Evolutionary conservation across 1,139 yeast species (phyloP).

Genomic region (Yamadazyma triangularis): DNA sequence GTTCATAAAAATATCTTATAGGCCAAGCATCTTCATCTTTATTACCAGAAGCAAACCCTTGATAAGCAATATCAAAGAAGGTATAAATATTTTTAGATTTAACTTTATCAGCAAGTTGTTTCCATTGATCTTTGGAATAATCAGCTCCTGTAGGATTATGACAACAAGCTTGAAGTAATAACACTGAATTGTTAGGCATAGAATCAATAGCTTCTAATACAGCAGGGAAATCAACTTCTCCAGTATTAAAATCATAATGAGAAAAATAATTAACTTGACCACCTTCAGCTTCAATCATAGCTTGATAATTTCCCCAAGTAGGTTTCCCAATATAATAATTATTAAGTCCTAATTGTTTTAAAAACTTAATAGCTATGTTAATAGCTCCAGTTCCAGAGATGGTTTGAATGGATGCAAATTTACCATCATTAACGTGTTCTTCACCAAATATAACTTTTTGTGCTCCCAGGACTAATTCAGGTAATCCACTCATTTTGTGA

Average conservation of each 20-base stretch:
- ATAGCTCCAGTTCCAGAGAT: slow-evolving; percentile 44
- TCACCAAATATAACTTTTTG: slow-evolving; percentile 32
- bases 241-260: slow-evolving; percentile 28
- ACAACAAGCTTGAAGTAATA: slow-evolving; percentile 86
- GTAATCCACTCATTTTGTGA: slow-evolving; percentile 40
- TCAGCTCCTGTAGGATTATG: slow-evolving; percentile 97
- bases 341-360: slow-evolving; percentile 22
- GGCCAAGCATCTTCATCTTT: slow-evolving; percentile 28
- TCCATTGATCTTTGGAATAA: slow-evolving; percentile 79
- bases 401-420: slow-evolving; percentile 36
- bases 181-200: slow-evolving; percentile 29
- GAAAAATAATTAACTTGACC: slow-evolving; percentile 22
- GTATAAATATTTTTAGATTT: slow-evolving; percentile 58
- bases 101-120: slow-evolving; percentile 57
- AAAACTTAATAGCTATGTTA: slow-evolving; percentile 33
- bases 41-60: slow-evolving; percentile 74
- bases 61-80: slow-evolving; percentile 88
- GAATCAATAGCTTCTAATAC: slow-evolving; percentile 21
- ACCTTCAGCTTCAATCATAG: slow-evolving; percentile 31
- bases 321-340: slow-evolving; percentile 37
- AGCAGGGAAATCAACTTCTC: slow-evolving; percentile 27
- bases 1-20: slow-evolving; percentile 19
- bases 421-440: slow-evolving; percentile 18
- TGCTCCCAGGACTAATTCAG: slow-evolving; percentile 34
- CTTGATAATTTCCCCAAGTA: slow-evolving; percentile 38